A percentile compares a stretch with the other conserved stretches of the same genome.
Evolutionary conservation across 306 rosid species (phyloP).

Genomic region (Dryas alaskensis): DNA sequence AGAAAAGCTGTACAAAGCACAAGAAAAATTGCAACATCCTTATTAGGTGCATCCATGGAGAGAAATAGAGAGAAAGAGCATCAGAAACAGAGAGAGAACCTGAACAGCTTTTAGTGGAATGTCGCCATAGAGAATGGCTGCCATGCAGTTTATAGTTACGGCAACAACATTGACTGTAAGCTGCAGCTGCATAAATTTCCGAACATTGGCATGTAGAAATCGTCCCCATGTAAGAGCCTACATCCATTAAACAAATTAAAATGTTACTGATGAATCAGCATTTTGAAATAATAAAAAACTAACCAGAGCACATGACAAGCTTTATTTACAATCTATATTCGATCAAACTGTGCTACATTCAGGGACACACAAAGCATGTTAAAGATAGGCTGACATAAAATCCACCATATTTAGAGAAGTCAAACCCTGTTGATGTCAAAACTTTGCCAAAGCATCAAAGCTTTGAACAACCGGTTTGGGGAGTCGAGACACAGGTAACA

Average conservation of each 20-base stretch:
- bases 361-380: too few relatives aligned
- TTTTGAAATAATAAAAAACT: not conserved
- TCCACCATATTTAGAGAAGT: too few relatives aligned
- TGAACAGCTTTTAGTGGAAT: slow-evolving; percentile 86
- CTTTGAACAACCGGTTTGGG: too few relatives aligned
- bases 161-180: slow-evolving; percentile 12
- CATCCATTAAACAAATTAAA: slow-evolving; percentile 24
- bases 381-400: too few relatives aligned
- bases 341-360: too few relatives aligned
- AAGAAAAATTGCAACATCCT: slow-evolving; percentile 13
- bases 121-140: slow-evolving; percentile 42
- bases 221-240: slow-evolving; percentile 94
- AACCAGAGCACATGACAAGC: too few relatives aligned
- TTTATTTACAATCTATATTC: too few relatives aligned
- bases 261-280: slow-evolving; percentile 1
- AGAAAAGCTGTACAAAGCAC: slow-evolving; percentile 60
- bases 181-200: slow-evolving; percentile 85
- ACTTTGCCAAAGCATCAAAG: too few relatives aligned
- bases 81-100: slow-evolving; percentile 43
- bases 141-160: not conserved
- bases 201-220: slow-evolving; percentile 71
- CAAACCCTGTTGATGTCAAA: too few relatives aligned
- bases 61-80: slow-evolving; percentile 6
- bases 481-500: too few relatives aligned
- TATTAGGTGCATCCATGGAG: slow-evolving; percentile 8